These are phyloP conservation scores for Solanum microdontum DNA, from an alignment of 257 asterid genomes.

Conservation along the genomic window DNA sequence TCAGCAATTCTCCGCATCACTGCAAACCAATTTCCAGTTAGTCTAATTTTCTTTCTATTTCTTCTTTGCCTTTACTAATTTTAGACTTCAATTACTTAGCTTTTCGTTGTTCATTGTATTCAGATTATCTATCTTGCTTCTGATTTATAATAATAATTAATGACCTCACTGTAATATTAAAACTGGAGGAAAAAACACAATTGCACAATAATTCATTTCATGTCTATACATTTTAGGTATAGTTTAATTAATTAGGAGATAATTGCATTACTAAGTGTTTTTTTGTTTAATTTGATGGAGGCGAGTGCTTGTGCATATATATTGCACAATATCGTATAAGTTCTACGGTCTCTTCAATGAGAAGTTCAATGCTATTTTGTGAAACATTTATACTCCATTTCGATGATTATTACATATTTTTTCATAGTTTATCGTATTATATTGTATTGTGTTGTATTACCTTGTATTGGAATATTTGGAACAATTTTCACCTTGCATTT, in stretches of 20 bases:
- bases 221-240: not conserved
- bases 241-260: not conserved
- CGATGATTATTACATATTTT: not conserved
- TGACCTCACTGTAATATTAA: not conserved
- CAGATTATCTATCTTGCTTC: not conserved
- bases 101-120: not conserved
- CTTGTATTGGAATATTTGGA: not conserved
- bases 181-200: not conserved
- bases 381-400: not conserved
- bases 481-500: not conserved
- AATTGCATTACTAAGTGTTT: not conserved
- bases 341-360: not conserved
- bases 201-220: not conserved
- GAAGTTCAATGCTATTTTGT: not conserved
- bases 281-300: not conserved
- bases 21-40: constrained; percentile 40
- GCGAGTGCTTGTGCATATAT: not conserved
- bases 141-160: not conserved
- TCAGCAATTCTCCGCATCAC: constrained; percentile 44
- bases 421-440: not conserved
- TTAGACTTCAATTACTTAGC: not conserved
- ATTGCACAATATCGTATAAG: too few relatives aligned
- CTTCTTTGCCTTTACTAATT: not conserved
- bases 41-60: not conserved
- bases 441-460: not conserved